Conservation (phyloP, 805 yeast genomes). For the Kodamaea kakaduensis region DNA sequence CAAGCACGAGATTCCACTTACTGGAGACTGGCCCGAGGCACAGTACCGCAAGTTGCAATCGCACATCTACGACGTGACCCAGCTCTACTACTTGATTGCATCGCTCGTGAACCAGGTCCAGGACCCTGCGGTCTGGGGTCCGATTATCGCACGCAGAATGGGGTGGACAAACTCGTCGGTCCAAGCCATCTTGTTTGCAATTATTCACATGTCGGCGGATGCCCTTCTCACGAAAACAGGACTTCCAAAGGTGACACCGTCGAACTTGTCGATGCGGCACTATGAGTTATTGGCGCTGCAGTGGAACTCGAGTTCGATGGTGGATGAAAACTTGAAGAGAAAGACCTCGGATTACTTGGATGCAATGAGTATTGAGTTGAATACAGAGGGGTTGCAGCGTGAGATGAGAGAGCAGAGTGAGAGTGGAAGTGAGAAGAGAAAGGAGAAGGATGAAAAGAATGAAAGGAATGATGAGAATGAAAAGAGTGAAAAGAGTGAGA, state of each 20-base stretch:
- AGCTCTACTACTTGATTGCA: slow-evolving; percentile 23
- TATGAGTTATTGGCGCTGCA: slow-evolving; percentile 22
- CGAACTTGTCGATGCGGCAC: slow-evolving; percentile 28
- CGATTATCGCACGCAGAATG: slow-evolving; percentile 21
- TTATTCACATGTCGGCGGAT: slow-evolving; percentile 29
- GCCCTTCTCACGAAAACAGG: slow-evolving; percentile 22
- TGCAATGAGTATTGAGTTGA: not conserved
- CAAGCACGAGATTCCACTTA: slow-evolving; percentile 25
- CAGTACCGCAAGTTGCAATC: slow-evolving; percentile 22
- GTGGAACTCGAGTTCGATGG: slow-evolving; percentile 27
- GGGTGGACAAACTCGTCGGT: slow-evolving; percentile 30
- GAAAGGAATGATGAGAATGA: not conserved
- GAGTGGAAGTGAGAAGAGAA: slow-evolving; percentile 1
- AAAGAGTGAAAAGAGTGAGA: not conserved
- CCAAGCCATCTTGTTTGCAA: slow-evolving; percentile 26
- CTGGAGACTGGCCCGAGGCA: slow-evolving; percentile 30
- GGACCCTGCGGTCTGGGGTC: slow-evolving; percentile 26
- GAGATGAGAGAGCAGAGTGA: not conserved
- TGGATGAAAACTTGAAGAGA: slow-evolving; percentile 1
- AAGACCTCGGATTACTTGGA: too few relatives aligned
- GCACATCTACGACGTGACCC: slow-evolving; percentile 22
- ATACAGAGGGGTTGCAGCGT: not conserved
- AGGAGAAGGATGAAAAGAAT: not conserved
- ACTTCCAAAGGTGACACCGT: slow-evolving; percentile 31
- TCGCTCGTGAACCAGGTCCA: slow-evolving; percentile 23